Evolutionary conservation across 2,329 filamentous ascomycete species (phyloP), one percentile per base, ranked within the genome.

Genomic region (Pseudogymnoascus sp.): DNA sequence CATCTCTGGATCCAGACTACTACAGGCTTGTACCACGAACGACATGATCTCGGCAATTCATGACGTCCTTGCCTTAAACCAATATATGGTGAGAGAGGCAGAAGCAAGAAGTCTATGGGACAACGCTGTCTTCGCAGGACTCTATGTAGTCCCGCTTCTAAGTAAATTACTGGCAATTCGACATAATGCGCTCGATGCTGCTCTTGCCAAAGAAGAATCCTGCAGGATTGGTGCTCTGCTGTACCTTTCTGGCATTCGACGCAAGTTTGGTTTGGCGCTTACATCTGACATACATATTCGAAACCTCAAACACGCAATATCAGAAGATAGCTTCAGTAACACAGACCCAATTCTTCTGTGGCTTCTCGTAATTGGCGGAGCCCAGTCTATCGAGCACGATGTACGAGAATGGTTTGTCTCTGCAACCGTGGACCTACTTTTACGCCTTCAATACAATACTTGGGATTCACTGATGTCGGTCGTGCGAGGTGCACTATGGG

Each of bases 41-140:
- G 22, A 12, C 22, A 30, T 33, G 37, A 37, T 59, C 12, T 43
- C 37, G 25, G 22, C 22, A 11, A 33, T 43, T 12, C 11, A 59
- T 18, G 22, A 41, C 6, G 20, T 64, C 12, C 38, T 30, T 38
- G n/a, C 7, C 15, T 47, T 63, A 25, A 63, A 63, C 28, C 30
- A 50, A 25, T 57, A 60, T 12, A 58, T 63, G 14, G 22, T 22
- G 18, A 30, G 15, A 7, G 38, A 60, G 33, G n/a, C 15, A 9
- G 36, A 28, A 20, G 25, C 22, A 18, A n/a, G 25, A 22, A 28
- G 58, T 25, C 14, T 63, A 5, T 63, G 62, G 62, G 25, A 30
- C 11, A 61, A 62, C 50, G 62, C 57, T 41, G 36, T 63, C 14
- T 63, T 63, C 37, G 57, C 57, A 58, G 60, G 62, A 11, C 20